Conservation (phyloP, 495 filamentous ascomycete genomes). For the Tuber melanosporum region DNA sequence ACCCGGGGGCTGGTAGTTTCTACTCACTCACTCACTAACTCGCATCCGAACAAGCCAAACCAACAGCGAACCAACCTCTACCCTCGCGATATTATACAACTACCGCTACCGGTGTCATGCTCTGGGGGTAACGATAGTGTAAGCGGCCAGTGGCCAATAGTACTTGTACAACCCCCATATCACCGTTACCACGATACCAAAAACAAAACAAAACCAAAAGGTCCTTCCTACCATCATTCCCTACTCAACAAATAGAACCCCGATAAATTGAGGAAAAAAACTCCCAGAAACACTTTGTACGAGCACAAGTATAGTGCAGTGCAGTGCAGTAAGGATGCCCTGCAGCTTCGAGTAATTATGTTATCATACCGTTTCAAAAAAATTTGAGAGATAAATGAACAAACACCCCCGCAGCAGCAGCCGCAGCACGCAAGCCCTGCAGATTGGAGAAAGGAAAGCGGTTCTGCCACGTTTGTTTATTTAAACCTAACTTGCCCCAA, state of each 20-base stretch:
- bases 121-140: not conserved
- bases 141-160: not conserved
- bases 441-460: not conserved
- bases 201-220: not conserved
- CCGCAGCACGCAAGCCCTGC: not conserved
- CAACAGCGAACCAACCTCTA: not conserved
- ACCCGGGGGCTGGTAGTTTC: not conserved
- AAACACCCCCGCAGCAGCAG: conserved; percentile 4
- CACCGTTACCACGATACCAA: not conserved
- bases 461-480: not conserved
- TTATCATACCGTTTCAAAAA: not conserved
- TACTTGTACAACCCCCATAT: not conserved
- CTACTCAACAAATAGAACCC: not conserved
- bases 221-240: not conserved
- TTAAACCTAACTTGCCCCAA: not conserved
- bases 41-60: not conserved
- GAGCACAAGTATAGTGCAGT: not conserved
- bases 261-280: not conserved
- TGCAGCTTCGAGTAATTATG: not conserved
- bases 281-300: not conserved
- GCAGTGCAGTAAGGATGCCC: not conserved
- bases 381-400: not conserved
- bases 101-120: too few species aligned
- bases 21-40: not conserved
- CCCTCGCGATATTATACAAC: not conserved